These are phyloP conservation scores for Ceratobasidium sp. DNA, from an alignment of 1,284 basidiomycete species.

Conservation along the genomic window DNA sequence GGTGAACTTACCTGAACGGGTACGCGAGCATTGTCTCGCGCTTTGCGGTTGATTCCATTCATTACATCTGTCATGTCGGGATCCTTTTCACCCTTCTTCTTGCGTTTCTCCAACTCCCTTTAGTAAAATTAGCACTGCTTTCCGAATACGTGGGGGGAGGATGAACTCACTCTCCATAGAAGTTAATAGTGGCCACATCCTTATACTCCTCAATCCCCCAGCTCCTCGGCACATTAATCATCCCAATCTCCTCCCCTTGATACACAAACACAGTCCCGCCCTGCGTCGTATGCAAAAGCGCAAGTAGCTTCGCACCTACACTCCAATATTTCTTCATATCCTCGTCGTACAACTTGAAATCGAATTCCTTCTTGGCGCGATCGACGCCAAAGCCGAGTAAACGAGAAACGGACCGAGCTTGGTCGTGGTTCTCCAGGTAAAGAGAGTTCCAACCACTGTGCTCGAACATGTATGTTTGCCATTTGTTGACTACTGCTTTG, in stretches of 20 bases:
- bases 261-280: conserved; percentile 77
- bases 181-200: conserved; percentile 69
- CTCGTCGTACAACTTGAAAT: conserved; percentile 13
- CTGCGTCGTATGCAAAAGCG: conserved; percentile 68
- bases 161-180: conserved; percentile 57
- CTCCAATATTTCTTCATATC: conserved; percentile 58
- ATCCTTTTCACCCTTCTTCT: conserved; percentile 55
- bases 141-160: not conserved
- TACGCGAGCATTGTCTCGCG: conserved; percentile 74
- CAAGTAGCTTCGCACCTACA: conserved; percentile 70
- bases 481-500: conserved; percentile 65
- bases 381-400: conserved; percentile 64
- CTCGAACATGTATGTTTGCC: conserved; percentile 68
- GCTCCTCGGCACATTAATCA: conserved; percentile 70
- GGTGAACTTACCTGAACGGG: conserved; percentile 68
- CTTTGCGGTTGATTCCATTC: conserved; percentile 67
- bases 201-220: conserved; percentile 81
- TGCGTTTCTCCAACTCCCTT: conserved; percentile 54
- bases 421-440: conserved; percentile 76
- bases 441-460: conserved; percentile 74
- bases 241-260: conserved; percentile 78
- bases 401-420: conserved; percentile 69
- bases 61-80: conserved; percentile 69
- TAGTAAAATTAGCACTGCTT: not conserved
- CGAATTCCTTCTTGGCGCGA: conserved; percentile 51